Conservation (phyloP, 2,329 filamentous ascomycete genomes). For the Fusarium drepaniforme region DNA sequence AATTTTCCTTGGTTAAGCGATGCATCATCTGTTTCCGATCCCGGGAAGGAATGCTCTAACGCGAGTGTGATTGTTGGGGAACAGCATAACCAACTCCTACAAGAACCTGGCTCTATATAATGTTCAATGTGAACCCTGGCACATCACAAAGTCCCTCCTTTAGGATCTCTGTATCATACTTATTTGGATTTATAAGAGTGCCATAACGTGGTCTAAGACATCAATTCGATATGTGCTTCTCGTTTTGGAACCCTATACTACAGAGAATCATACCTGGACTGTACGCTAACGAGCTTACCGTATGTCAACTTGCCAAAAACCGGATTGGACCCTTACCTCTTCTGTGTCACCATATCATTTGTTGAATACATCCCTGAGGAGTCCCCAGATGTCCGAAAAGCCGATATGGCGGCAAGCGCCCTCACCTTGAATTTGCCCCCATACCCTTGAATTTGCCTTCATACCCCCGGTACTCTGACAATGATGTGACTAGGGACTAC, state of each 20-base stretch:
- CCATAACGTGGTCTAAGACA: not conserved
- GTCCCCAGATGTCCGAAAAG: not conserved
- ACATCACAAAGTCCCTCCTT: not conserved
- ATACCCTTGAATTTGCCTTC: not conserved
- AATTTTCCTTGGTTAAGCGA: not conserved
- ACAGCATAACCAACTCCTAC: not conserved
- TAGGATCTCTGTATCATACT: not conserved
- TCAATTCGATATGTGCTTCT: not conserved
- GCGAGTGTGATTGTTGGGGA: not conserved
- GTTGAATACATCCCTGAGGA: not conserved
- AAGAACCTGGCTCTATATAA: not conserved
- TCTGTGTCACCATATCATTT: not conserved
- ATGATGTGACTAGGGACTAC: not conserved
- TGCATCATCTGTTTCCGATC: not conserved
- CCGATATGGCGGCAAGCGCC: not conserved
- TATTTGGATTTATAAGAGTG: not conserved
- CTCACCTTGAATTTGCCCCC: not conserved
- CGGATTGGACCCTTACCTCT: not conserved
- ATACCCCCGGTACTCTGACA: not conserved
- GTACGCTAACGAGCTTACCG: not conserved
- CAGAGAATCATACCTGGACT: not conserved
- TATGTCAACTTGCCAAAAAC: too few relatives aligned
- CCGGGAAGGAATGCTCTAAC: not conserved
- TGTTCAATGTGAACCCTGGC: not conserved
- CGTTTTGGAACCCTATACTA: not conserved